Evolutionary conservation across 805 yeast species (phyloP), one percentile per base, ranked within the genome.

Genomic region (Phaffomyces antillensis): DNA sequence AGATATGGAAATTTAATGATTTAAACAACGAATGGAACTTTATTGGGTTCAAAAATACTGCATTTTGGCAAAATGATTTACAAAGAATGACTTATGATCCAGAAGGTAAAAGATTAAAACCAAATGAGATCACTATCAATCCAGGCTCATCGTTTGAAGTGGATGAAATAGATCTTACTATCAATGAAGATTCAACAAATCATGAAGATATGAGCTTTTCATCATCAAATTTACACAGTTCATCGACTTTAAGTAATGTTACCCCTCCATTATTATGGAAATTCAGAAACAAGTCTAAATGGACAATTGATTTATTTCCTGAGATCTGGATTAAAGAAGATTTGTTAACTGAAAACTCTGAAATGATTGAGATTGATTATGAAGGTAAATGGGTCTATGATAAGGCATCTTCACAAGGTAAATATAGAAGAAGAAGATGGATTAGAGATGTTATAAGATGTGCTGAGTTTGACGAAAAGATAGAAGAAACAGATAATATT

Each of bases 381-480:
- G 89, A 80, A 45, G 85, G 83, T 36, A 87, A 87, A 61, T 87
- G 96, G 96, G 91, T 86, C 17, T 87, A 87, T 60, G 96, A 87
- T 60, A 58, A 45, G 18, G 60, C 39, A 4, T 41, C 39, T 11
- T 45, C 40, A 4, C 56, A 63, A 34, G 64, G 63, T 5, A 52
- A 63, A 36, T 74, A 68, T 55, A 68, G 90, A 52, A 69, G 91
- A 56, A 69, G 91, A 55, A 70, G 88, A 60, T 83, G 90, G 90
- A 64, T 76, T 3, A 63, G 86, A 43, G 49, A 54, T 8, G 68
- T 67, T 28, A 51, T 54, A 0, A 56, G 72, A 43, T 39, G 48
- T 17, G 49, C 50, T 16, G 56, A 56, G 10, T 26, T 45, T 32
- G 45, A 45, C n/a, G 33, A 41, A 18, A 18, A 33, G 9, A 30